These are phyloP conservation scores for Plectosphaerella plurivora DNA, from an alignment of 2,329 filamentous ascomycete species.

Conservation along the genomic window DNA sequence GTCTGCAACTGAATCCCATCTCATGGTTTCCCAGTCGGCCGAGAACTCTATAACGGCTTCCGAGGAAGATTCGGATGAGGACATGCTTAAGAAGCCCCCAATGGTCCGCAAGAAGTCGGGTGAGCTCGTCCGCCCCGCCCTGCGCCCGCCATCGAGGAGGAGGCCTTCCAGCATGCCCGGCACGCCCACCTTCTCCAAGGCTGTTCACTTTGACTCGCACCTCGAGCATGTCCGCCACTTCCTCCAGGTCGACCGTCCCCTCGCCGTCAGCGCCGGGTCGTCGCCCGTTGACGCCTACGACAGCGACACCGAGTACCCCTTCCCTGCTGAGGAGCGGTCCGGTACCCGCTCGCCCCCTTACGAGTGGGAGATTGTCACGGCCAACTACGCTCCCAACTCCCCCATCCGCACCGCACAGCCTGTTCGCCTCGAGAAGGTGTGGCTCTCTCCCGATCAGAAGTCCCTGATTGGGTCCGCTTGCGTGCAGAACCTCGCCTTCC, in stretches of 20 bases:
- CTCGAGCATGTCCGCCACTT: slow-evolving; percentile 96
- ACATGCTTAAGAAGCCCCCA: slow-evolving; percentile 65
- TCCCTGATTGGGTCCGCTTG: slow-evolving; percentile 77
- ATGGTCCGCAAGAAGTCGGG: slow-evolving; percentile 99
- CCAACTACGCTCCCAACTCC: slow-evolving; percentile 59
- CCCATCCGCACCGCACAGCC: slow-evolving; percentile 59
- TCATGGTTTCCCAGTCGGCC: slow-evolving; percentile 38
- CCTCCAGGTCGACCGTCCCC: slow-evolving; percentile 84
- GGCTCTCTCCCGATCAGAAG: slow-evolving; percentile 84
- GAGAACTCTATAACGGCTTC: slow-evolving; percentile 48
- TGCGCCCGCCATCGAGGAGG: slow-evolving; percentile 73
- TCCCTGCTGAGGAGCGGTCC: slow-evolving; percentile 49
- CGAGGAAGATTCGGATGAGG: slow-evolving; percentile 60
- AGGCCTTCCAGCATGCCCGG: slow-evolving; percentile 96
- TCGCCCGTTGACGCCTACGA: slow-evolving; percentile 88
- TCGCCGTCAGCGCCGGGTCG: slow-evolving; percentile 92
- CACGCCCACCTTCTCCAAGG: slow-evolving; percentile 92
- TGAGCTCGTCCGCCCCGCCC: slow-evolving; percentile 87
- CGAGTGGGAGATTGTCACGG: slow-evolving; percentile 83
- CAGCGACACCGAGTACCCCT: slow-evolving; percentile 86
- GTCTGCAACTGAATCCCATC: slow-evolving; percentile 51
- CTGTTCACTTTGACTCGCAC: slow-evolving; percentile 97
- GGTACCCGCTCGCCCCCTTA: slow-evolving; percentile 45
- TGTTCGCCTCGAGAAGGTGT: slow-evolving; percentile 80
- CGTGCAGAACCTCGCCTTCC: slow-evolving; percentile 84